Evolutionary conservation across 495 filamentous ascomycete species (phyloP).

Genomic region (Xylaria longipes): DNA sequence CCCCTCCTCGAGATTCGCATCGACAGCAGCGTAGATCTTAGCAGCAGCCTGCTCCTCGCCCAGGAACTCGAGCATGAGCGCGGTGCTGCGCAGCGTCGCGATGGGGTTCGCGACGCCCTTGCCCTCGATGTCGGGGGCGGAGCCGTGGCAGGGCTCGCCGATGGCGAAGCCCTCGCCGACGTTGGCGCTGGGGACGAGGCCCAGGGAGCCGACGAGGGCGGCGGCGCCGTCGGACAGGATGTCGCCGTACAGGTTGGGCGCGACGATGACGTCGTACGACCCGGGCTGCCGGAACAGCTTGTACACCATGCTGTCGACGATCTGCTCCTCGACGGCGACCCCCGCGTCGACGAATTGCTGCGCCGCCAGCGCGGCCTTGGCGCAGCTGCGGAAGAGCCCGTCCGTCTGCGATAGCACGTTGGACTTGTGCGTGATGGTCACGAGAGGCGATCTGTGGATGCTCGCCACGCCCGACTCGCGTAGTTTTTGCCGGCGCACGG

Average conservation of each 20-base stretch:
- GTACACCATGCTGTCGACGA: conserved; percentile 99
- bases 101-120: conserved; percentile 93
- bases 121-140: conserved; percentile 94
- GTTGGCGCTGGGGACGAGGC: conserved; percentile 94
- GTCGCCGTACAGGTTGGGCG: conserved; percentile 97
- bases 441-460: conserved; percentile 72
- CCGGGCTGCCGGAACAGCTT: conserved; percentile 96
- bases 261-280: conserved; percentile 96
- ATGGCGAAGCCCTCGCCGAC: conserved; percentile 95
- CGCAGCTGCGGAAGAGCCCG: conserved; percentile 88
- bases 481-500: conserved; percentile 82
- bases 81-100: conserved; percentile 89
- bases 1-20: conserved; percentile 86
- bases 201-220: conserved; percentile 90
- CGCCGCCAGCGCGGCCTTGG: conserved; percentile 70
- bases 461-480: conserved; percentile 57
- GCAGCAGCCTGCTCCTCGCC: conserved; percentile 84
- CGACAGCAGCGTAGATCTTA: conserved; percentile 88
- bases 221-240: conserved; percentile 96
- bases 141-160: conserved; percentile 97
- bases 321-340: conserved; percentile 90
- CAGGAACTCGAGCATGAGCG: conserved; percentile 95
- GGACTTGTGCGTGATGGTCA: conserved; percentile 98
- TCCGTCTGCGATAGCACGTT: conserved; percentile 97
- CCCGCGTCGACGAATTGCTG: conserved; percentile 56